Base-by-base conservation (phyloP, 2,329 filamentous ascomycete species). In the Aureobasidium sp. region DNA sequence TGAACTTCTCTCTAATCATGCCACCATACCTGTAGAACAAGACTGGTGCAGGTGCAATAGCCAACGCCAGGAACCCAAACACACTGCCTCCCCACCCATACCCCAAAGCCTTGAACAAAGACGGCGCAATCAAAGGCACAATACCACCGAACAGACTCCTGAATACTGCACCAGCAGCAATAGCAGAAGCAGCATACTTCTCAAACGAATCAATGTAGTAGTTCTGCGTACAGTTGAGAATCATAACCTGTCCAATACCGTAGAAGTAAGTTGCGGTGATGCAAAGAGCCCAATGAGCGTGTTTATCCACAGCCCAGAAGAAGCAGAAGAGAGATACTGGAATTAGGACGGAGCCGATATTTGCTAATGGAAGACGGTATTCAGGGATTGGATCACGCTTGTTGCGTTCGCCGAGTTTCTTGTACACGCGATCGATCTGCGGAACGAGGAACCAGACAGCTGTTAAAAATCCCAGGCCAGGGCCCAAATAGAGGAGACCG, bases 131-230 rank as follows among this genome's bases (percentile, higher is more conserved):
- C 3, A 81, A 66, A 1, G 79, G 79, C 27, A 81, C 71, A 0
- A 80, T 66, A 5, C 78, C 79, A 5, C 79, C 78, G 16, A 80
- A 67, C 1, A 81, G 42, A 50, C 73, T 75, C 25, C 79, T 68
- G 59, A 81, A 80, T 0, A 80, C 73, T 1, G 78, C 75, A 0
- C 78, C 78, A 4, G 78, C 79, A 5, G 79, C 79, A 57, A 81
- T 80, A 0, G 78, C 79, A 39, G 73, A 76, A 7, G 79, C 79
- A 6, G 79, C 79, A 63, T 79, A 80, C 67, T 75, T 74, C 62
- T 80, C 78, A 61, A 81, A 81, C 27, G 74, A 74, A 66, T 81
- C 79, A 50, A 82, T 81, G 66, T 81, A 81, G 67, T 82, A 82
- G 58, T 82, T 83, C 59, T 82, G 80, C 16, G 79, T 79, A 13